Conservation (phyloP, 371 early-diverging fungal genomes). For the Umbelopsis sp. region DNA sequence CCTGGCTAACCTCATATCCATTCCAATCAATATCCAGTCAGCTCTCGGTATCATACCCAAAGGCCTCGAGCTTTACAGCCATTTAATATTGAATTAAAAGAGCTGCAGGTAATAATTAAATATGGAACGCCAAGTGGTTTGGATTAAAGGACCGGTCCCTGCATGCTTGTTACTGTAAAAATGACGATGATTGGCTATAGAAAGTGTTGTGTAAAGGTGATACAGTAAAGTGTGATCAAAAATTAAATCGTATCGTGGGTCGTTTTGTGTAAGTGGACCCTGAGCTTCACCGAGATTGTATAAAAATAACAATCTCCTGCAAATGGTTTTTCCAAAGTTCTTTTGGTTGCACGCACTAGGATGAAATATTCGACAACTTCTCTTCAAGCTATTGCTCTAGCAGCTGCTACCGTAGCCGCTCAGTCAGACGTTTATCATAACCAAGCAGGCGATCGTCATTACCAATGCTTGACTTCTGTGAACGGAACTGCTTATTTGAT, state of each 20-base stretch:
- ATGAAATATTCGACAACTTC: not conserved
- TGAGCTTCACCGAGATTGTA: not conserved
- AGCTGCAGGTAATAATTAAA: too few relatives aligned
- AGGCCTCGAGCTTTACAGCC: too few relatives aligned
- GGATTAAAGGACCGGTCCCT: not conserved
- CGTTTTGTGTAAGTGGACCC: constrained; percentile 11
- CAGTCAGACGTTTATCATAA: not conserved
- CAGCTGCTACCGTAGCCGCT: not conserved
- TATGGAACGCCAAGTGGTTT: too few relatives aligned
- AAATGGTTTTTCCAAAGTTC: not conserved
- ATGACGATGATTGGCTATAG: constrained; percentile 3
- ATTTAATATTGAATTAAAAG: too few relatives aligned
- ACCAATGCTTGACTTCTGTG: constrained; percentile 1
- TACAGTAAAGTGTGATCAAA: constrained; percentile 13
- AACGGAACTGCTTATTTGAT: constrained; percentile 14
- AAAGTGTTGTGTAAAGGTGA: not conserved
- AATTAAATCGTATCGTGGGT: not conserved
- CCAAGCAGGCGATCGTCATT: constrained; percentile 5
- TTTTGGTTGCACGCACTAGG: not conserved
- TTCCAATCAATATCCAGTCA: too few relatives aligned
- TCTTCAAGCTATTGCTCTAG: not conserved
- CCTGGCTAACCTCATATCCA: too few relatives aligned
- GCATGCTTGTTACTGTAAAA: not conserved
- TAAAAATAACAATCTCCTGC: not conserved
- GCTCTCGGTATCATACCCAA: too few relatives aligned